Evolutionary conservation across 73 alveolate species (phyloP).

Genomic region (Durusdinium trenchii): DNA sequence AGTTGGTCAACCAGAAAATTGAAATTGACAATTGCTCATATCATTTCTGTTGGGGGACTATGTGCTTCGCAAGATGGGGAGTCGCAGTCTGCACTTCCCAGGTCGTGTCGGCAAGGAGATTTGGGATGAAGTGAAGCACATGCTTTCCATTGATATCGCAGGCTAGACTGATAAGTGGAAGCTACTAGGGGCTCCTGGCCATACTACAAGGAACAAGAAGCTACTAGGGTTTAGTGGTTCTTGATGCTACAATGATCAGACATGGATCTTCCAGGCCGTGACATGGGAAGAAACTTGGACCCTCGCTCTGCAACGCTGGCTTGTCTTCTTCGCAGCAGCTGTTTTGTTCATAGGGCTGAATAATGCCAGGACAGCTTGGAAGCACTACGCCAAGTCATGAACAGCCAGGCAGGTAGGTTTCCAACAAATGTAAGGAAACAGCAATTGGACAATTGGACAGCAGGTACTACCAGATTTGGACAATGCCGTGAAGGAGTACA

Average conservation of each 20-base stretch:
- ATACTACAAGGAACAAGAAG: too few relatives aligned
- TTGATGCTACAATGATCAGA: neutral
- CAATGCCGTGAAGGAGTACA: slow-evolving; percentile 61
- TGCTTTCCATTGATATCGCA: slow-evolving; percentile 67
- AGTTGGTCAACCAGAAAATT: neutral
- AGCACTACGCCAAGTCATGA: slow-evolving; percentile 59
- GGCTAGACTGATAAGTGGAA: neutral
- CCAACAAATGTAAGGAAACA: neutral
- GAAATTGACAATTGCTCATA: neutral
- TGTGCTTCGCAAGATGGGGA: neutral
- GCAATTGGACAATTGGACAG: neutral
- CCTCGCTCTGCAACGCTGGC: slow-evolving; percentile 49
- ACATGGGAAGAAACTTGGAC: slow-evolving; percentile 57
- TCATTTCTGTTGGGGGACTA: neutral
- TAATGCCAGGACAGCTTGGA: slow-evolving; percentile 59
- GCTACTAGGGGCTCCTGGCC: neutral
- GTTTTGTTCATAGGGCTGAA: neutral
- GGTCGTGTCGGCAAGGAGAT: slow-evolving; percentile 51
- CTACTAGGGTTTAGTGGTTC: too few relatives aligned
- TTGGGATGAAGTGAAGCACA: slow-evolving; percentile 72
- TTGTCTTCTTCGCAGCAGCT: neutral
- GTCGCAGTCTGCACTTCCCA: neutral
- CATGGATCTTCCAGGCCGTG: slow-evolving; percentile 24
- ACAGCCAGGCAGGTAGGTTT: slow-evolving; percentile 10
- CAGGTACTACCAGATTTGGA: slow-evolving; percentile 83